Percentiles rank a stretch among this genome's conserved stretches.
These are phyloP conservation scores for Lactifluus volemus DNA, from an alignment of 768 basidiomycete species.

Conservation along the genomic window DNA sequence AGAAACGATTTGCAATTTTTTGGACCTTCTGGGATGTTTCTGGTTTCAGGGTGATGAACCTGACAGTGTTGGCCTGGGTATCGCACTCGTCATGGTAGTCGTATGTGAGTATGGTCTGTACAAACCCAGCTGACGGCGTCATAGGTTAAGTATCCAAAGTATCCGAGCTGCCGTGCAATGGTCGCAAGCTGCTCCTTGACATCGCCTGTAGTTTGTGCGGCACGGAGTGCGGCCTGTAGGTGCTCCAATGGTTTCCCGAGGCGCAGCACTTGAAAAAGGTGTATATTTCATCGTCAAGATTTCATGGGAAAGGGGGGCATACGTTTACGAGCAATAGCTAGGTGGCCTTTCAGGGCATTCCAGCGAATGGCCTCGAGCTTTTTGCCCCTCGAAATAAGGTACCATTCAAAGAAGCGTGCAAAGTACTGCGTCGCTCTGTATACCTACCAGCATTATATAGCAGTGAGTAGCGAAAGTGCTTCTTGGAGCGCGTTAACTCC, in stretches of 20 bases:
- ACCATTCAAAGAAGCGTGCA: conserved; percentile 83
- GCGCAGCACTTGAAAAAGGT: conserved; percentile 66
- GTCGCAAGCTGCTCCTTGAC: conserved; percentile 66
- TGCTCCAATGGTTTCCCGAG: conserved; percentile 93
- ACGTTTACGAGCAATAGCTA: conserved; percentile 85
- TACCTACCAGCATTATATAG: conserved; percentile 35
- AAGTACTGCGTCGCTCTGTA: conserved; percentile 91
- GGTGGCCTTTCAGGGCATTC: conserved; percentile 77
- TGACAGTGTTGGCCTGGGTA: conserved; percentile 53
- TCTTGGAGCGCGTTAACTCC: conserved; percentile 9
- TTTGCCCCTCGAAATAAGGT: conserved; percentile 57
- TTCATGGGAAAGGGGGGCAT: neutral
- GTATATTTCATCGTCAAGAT: neutral
- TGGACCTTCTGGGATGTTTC: conserved; percentile 51
- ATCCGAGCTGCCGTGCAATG: conserved; percentile 76
- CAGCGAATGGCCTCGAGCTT: conserved; percentile 67
- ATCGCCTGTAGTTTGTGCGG: conserved; percentile 45
- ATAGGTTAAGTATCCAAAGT: conserved; percentile 79
- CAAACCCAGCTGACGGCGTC: conserved; percentile 85
- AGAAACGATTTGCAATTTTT: conserved; percentile 71
- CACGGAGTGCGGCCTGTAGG: conserved; percentile 79
- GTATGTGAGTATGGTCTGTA: neutral
- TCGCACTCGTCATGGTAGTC: neutral
- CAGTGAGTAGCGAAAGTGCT: neutral
- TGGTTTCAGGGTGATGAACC: conserved; percentile 52